Evolutionary conservation across 352 stramenopile species (phyloP).

Genomic region (Halophytophthora polymorphica): DNA sequence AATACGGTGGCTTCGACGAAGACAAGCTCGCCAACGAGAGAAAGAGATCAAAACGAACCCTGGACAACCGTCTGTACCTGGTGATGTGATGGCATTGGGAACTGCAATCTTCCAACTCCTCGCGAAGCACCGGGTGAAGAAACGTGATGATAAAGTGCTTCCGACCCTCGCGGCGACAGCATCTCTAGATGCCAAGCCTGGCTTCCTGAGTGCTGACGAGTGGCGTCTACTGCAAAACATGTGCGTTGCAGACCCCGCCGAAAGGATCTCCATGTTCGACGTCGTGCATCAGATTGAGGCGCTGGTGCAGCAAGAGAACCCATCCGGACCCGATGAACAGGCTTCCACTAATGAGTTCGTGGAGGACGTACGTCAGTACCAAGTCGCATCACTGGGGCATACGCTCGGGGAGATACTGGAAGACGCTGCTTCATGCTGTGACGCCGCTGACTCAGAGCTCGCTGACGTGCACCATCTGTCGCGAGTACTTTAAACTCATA

Average conservation of each 20-base stretch:
- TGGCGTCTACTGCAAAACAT: slow-evolving; percentile 10
- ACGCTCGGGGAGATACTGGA: slow-evolving; percentile 9
- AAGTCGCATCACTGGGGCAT: slow-evolving; percentile 15
- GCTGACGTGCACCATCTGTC: slow-evolving; percentile 7
- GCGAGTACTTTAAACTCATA: too few relatives aligned
- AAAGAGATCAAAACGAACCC: too few relatives aligned
- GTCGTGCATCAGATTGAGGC: slow-evolving; percentile 8
- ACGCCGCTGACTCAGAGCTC: background rate
- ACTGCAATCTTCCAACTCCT: too few relatives aligned
- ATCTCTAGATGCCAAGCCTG: slow-evolving; percentile 4
- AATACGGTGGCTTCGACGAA: too few relatives aligned
- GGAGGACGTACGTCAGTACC: slow-evolving; percentile 7
- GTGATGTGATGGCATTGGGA: too few relatives aligned
- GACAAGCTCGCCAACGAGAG: too few relatives aligned
- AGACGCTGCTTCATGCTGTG: slow-evolving; percentile 9
- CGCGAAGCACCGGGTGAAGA: background rate
- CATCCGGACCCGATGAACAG: background rate
- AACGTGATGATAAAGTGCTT: background rate
- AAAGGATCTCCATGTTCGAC: slow-evolving; percentile 6
- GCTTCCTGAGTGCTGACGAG: slow-evolving; percentile 7
- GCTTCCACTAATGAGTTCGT: too few relatives aligned
- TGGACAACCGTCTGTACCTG: too few relatives aligned
- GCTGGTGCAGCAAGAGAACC: slow-evolving; percentile 1
- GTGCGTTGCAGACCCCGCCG: slow-evolving; percentile 5
- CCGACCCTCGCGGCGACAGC: background rate